Evolutionary conservation across 306 rosid genomes (phyloP).

Genomic region (Fragaria nilgerrensis): DNA sequence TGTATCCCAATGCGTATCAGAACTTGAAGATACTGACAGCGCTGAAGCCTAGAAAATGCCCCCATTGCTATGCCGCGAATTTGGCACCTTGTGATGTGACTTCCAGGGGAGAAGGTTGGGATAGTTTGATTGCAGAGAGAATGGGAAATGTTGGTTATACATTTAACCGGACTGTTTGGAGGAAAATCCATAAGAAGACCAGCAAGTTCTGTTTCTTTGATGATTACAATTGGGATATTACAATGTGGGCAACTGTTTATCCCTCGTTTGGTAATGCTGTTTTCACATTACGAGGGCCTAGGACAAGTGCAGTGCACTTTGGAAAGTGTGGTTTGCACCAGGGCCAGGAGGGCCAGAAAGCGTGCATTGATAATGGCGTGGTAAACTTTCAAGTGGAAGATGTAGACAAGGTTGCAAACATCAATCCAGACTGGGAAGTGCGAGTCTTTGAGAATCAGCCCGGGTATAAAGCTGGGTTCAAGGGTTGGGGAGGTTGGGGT

Average conservation of each 20-base stretch:
- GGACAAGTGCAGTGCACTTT: slow-evolving; percentile 89
- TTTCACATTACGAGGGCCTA: slow-evolving; percentile 75
- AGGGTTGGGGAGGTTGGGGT: slow-evolving; percentile 99
- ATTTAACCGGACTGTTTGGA: slow-evolving; percentile 81
- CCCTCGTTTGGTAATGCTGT: slow-evolving; percentile 93
- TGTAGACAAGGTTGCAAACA: slow-evolving; percentile 62
- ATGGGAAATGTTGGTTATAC: slow-evolving; percentile 96
- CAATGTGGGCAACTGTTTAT: slow-evolving; percentile 98
- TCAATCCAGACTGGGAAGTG: slow-evolving; percentile 67
- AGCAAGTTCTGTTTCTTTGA: slow-evolving; percentile 78
- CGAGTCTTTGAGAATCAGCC: slow-evolving; percentile 57
- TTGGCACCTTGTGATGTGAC: slow-evolving; percentile 97
- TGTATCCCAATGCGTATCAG: slow-evolving; percentile 87
- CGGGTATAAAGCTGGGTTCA: slow-evolving; percentile 88
- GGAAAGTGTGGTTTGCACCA: slow-evolving; percentile 98
- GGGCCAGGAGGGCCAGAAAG: slow-evolving; percentile 71
- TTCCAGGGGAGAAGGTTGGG: slow-evolving; percentile 80
- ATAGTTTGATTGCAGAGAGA: slow-evolving; percentile 72
- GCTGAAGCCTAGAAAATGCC: slow-evolving; percentile 70
- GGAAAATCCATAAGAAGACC: slow-evolving; percentile 78
- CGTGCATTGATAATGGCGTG: slow-evolving; percentile 72
- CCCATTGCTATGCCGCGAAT: slow-evolving; percentile 87
- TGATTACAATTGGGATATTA: slow-evolving; percentile 97
- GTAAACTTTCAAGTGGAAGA: slow-evolving; percentile 52
- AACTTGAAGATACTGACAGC: slow-evolving; percentile 61